Evolutionary conservation across 2,329 filamentous ascomycete genomes (phyloP).

Genomic region (Scedosporium apiospermum): DNA sequence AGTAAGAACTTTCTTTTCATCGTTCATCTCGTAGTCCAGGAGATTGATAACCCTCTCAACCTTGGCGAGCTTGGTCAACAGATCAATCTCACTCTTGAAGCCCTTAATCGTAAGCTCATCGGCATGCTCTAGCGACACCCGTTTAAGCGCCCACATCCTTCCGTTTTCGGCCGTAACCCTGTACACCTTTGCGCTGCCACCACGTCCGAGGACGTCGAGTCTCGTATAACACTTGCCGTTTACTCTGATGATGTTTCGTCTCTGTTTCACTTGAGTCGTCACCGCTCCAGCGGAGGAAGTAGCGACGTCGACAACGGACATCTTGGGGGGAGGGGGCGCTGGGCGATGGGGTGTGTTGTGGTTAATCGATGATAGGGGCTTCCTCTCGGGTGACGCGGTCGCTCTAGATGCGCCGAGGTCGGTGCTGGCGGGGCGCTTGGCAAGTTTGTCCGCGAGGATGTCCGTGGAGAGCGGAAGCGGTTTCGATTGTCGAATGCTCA

Average conservation of each 20-base stretch:
- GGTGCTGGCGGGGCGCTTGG: constrained; percentile 38
- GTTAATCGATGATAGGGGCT: constrained; percentile 42
- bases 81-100: constrained; percentile 91
- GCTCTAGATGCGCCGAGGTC: constrained; percentile 26
- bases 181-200: constrained; percentile 90
- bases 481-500: constrained; percentile 57
- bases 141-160: constrained; percentile 88
- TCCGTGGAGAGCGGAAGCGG: constrained; percentile 31
- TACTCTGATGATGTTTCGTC: constrained; percentile 73
- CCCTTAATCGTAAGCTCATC: constrained; percentile 77
- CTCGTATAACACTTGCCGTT: constrained; percentile 89
- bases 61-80: constrained; percentile 70
- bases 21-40: constrained; percentile 88
- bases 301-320: constrained; percentile 89
- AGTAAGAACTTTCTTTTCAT: constrained; percentile 79
- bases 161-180: constrained; percentile 95
- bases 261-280: constrained; percentile 61
- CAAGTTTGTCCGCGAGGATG: constrained; percentile 45
- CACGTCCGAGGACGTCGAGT: constrained; percentile 82
- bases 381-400: constrained; percentile 43
- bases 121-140: constrained; percentile 81
- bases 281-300: constrained; percentile 75
- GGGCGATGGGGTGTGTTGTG: constrained; percentile 67
- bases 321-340: constrained; percentile 80
- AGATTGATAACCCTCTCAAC: constrained; percentile 86